Base-by-base conservation (phyloP, 768 basidiomycete genomes). In the Boletus insuetus region DNA sequence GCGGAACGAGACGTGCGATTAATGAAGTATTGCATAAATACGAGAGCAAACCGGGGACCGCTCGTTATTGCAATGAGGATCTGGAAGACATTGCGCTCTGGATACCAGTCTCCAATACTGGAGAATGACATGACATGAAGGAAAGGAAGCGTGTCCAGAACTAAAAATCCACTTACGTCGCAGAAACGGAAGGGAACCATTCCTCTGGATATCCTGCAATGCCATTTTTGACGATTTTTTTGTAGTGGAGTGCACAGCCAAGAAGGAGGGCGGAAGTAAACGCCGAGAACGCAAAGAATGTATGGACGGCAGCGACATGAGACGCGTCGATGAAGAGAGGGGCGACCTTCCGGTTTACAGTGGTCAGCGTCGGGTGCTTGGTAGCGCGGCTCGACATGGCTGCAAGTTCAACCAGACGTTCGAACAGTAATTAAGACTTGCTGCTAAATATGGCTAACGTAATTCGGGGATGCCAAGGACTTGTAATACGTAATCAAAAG, bases 31-130 rank as follows among this genome's bases (percentile, higher is more conserved):
- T 85, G 82, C 41, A 88, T 70, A 24, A 77, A 73, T 5, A 88
- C 80, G 20, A 91, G 77, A 16, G 78, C 79, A 53, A 92, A 84
- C 4, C 92, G 84, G 0, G 90, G 91, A n/a, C 88, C 90, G 46
- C 91, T 85, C 32, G 89, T 91, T 29, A 94, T 67, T 17, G 93
- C 94, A 60, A 96, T 94, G 44, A 94, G 75, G 35, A 94, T 82
- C 59, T 96, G 94, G 63, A 94, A 95, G 39, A 91, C 68, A 57
- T 84, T 91, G 40, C 89, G 78, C 60, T 94, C 90, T 35, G 91
- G 91, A 58, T 87, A 91, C 87, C 90, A 92, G 74, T 96, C 93
- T 3, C 94, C 93, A 51, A 94, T 89, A 7, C 91, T 94, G n/a
- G 17, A 10, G 17, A 54, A 13, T n/a, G 3, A 22, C 24, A 13